These are phyloP conservation scores for Rhodocollybia butyracea DNA, from an alignment of 768 basidiomycete genomes.

Conservation along the genomic window DNA sequence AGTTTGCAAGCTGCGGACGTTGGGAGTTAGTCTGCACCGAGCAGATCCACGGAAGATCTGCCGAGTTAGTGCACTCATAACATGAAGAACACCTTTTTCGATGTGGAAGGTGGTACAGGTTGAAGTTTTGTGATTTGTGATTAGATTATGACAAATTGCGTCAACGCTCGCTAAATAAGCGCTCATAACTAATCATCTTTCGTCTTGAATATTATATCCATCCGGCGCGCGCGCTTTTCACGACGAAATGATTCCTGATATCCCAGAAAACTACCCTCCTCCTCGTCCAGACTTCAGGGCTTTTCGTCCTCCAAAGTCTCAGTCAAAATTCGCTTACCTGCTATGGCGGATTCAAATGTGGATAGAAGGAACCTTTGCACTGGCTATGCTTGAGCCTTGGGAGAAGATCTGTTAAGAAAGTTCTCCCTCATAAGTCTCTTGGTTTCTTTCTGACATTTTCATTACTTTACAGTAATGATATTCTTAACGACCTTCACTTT, in stretches of 20 bases:
- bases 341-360: slow-evolving; percentile 54
- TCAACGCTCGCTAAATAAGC: too few species aligned
- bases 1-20: background rate
- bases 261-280: background rate
- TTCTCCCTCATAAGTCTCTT: slow-evolving; percentile 11
- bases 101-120: too few species aligned
- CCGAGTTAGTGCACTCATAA: background rate
- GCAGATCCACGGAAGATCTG: background rate
- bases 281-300: slow-evolving; percentile 12
- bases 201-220: too few species aligned
- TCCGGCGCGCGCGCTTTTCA: too few species aligned
- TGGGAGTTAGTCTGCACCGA: background rate
- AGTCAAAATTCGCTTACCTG: slow-evolving; percentile 13
- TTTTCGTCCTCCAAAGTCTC: slow-evolving; percentile 14
- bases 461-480: slow-evolving; percentile 33
- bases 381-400: slow-evolving; percentile 65
- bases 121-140: too few species aligned
- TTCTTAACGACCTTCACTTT: slow-evolving; percentile 37
- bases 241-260: slow-evolving; percentile 8
- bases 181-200: too few species aligned
- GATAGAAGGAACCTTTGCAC: slow-evolving; percentile 57
- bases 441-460: background rate
- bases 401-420: slow-evolving; percentile 63
- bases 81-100: background rate
- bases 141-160: too few species aligned